A percentile compares a stretch with the other conserved stretches of the same genome.
These are phyloP conservation scores for Paragyromitra xinjiangensis DNA, from an alignment of 495 filamentous ascomycete species.

Conservation along the genomic window DNA sequence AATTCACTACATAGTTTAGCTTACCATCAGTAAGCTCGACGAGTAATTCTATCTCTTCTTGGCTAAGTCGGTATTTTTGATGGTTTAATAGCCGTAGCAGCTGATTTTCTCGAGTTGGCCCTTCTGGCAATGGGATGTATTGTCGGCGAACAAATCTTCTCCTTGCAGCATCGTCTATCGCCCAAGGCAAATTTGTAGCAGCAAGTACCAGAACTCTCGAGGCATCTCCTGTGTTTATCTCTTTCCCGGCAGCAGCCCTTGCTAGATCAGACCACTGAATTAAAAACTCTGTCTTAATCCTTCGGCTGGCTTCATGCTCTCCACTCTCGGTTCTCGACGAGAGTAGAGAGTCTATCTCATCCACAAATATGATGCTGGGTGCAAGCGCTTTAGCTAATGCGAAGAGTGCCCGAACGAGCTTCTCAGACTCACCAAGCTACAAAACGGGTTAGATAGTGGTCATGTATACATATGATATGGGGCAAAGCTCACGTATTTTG, in stretches of 20 bases:
- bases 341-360: constrained; percentile 96
- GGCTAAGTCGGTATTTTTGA: constrained; percentile 82
- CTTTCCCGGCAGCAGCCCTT: constrained; percentile 85
- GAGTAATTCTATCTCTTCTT: constrained; percentile 76
- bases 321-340: constrained; percentile 81
- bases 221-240: constrained; percentile 78
- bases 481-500: constrained; percentile 72
- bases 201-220: constrained; percentile 91
- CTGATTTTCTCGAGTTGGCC: constrained; percentile 78
- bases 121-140: constrained; percentile 94
- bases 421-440: constrained; percentile 88
- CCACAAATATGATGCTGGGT: constrained; percentile 97
- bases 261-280: constrained; percentile 97
- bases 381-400: constrained; percentile 87
- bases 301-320: constrained; percentile 90
- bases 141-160: constrained; percentile 91
- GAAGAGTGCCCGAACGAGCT: constrained; percentile 93
- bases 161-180: constrained; percentile 94
- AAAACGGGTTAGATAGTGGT: constrained; percentile 5
- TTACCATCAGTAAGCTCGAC: constrained; percentile 88
- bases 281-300: constrained; percentile 97
- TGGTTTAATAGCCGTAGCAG: constrained; percentile 79
- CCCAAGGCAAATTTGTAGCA: constrained; percentile 97
- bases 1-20: constrained; percentile 37
- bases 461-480: background rate